Evolutionary conservation across 2,329 filamentous ascomycete species (phyloP).

Genomic region (Pyricularia grisea): DNA sequence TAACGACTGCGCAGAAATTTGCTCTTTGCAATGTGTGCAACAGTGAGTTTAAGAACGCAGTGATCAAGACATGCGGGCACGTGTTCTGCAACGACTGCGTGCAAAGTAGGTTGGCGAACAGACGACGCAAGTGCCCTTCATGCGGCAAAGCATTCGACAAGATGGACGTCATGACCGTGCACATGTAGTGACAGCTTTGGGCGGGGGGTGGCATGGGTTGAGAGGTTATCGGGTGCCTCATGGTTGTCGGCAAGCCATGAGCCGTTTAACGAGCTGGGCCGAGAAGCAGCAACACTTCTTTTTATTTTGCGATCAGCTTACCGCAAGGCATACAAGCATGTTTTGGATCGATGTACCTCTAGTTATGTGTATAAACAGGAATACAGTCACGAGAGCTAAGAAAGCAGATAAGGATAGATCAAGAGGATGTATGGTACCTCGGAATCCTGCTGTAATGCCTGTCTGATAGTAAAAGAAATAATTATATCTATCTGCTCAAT

Average conservation of each 20-base stretch:
- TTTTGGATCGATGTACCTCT: not conserved
- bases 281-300: not conserved
- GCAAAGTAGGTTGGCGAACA: slow-evolving; percentile 78
- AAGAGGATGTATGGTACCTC: not conserved
- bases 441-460: not conserved
- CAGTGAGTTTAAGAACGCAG: slow-evolving; percentile 87
- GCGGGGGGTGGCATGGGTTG: not conserved
- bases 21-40: slow-evolving; percentile 89
- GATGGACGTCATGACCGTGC: slow-evolving; percentile 75
- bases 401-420: not conserved
- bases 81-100: slow-evolving; percentile 89
- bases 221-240: not conserved
- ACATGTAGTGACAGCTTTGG: slow-evolving; percentile 23
- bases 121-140: slow-evolving; percentile 89
- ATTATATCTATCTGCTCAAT: not conserved
- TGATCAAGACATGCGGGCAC: slow-evolving; percentile 88
- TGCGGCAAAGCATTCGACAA: slow-evolving; percentile 88
- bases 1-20: slow-evolving; percentile 45
- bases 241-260: not conserved
- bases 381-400: not conserved
- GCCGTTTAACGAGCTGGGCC: not conserved
- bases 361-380: not conserved
- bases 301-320: not conserved
- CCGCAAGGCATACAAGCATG: not conserved
- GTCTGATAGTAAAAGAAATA: not conserved